Evolutionary conservation across 1,284 basidiomycete species (phyloP).

Genomic region (Rugosomyces carneus): DNA sequence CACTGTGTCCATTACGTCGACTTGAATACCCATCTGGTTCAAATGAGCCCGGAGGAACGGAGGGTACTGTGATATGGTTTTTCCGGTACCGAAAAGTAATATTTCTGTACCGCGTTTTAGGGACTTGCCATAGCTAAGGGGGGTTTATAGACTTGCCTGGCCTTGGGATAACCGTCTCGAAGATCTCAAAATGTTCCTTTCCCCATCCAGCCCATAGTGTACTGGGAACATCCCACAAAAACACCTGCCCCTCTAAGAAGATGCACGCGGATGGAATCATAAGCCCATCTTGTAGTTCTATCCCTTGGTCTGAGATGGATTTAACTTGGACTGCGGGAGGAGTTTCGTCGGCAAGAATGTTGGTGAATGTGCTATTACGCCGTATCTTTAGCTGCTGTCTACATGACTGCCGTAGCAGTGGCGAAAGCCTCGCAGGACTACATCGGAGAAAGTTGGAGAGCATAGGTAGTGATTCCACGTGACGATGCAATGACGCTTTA

Average conservation of each 20-base stretch:
- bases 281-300: conserved; percentile 70
- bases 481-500: too few relatives aligned
- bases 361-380: conserved; percentile 44
- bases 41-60: conserved; percentile 63
- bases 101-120: conserved; percentile 58
- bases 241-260: conserved; percentile 81
- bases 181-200: conserved; percentile 69
- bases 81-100: conserved; percentile 84
- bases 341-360: conserved; percentile 65
- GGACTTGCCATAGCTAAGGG: background rate
- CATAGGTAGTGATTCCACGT: too few relatives aligned
- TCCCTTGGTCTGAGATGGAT: conserved; percentile 53
- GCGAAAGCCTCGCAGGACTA: too few relatives aligned
- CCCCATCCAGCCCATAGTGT: conserved; percentile 63
- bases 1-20: conserved; percentile 95
- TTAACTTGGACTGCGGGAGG: conserved; percentile 68
- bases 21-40: conserved; percentile 76
- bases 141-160: conserved; percentile 57
- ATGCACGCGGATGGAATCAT: conserved; percentile 74
- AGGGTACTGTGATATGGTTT: conserved; percentile 67
- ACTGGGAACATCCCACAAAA: conserved; percentile 84
- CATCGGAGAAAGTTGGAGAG: too few relatives aligned
- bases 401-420: too few relatives aligned
- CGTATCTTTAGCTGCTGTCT: background rate
- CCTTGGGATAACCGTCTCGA: conserved; percentile 77